These are phyloP conservation scores for Hygrophila difformis DNA, from an alignment of 257 asterid genomes.

Conservation along the genomic window DNA sequence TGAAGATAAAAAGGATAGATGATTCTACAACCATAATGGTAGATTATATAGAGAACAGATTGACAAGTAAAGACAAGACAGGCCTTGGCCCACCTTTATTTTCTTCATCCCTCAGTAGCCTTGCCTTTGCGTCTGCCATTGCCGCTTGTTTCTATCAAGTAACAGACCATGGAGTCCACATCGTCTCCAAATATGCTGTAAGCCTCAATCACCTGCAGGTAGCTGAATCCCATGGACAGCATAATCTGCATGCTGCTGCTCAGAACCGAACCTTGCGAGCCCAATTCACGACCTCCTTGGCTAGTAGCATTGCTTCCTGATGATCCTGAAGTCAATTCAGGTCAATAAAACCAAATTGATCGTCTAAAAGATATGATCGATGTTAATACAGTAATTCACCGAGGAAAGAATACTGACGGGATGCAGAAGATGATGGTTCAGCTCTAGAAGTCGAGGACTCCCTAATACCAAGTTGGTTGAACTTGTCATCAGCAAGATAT, in stretches of 20 bases:
- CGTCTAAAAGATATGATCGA: too few species aligned
- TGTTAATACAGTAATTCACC: too few species aligned
- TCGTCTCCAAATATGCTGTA: slow-evolving; percentile 92
- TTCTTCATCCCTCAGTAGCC: too few species aligned
- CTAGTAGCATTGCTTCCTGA: slow-evolving; percentile 13
- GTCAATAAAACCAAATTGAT: background rate
- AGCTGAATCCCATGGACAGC: slow-evolving; percentile 95
- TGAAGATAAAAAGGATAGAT: too few species aligned
- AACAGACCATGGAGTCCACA: slow-evolving; percentile 88
- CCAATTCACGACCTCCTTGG: slow-evolving; percentile 21
- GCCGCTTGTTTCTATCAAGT: slow-evolving; percentile 63
- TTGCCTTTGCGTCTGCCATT: slow-evolving; percentile 90
- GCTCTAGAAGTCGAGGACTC: slow-evolving; percentile 87
- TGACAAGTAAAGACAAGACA: too few species aligned
- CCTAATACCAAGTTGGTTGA: slow-evolving; percentile 46
- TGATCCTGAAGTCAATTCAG: slow-evolving; percentile 41
- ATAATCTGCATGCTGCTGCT: slow-evolving; percentile 74
- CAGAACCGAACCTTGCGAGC: slow-evolving; percentile 31
- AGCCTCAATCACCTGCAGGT: slow-evolving; percentile 88
- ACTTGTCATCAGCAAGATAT: slow-evolving; percentile 59
- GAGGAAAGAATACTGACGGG: slow-evolving; percentile 83
- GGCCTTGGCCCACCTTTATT: too few species aligned
- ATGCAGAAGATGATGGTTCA: slow-evolving; percentile 97
- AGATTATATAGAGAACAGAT: too few species aligned
- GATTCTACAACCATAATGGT: too few species aligned